Conservation (phyloP, 257 asterid species). For the Fraxinus pennsylvanica region DNA sequence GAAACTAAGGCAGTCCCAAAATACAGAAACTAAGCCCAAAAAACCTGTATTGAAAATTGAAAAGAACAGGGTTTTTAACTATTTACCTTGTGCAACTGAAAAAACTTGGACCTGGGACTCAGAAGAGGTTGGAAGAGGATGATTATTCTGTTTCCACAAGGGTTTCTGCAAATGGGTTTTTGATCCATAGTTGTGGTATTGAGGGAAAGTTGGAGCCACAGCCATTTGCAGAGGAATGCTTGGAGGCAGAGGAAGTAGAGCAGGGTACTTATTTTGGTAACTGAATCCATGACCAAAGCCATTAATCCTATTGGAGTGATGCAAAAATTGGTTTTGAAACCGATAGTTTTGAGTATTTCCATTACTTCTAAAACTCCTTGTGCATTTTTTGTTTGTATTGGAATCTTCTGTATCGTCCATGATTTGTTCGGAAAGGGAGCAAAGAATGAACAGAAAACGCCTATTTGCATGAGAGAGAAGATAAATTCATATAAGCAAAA, state of each 20-base stretch:
- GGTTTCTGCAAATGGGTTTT: constrained; percentile 57
- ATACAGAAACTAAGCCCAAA: not conserved
- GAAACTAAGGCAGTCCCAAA: constrained; percentile 2
- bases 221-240: constrained; percentile 54
- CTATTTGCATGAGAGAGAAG: constrained; percentile 63
- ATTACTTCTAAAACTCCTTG: constrained; percentile 33
- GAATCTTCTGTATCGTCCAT: constrained; percentile 63
- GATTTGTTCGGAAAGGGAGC: constrained; percentile 35
- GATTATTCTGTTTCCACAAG: constrained; percentile 34
- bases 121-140: constrained; percentile 57
- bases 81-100: constrained; percentile 54
- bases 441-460: constrained; percentile 46
- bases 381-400: constrained; percentile 50
- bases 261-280: constrained; percentile 59
- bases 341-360: constrained; percentile 38
- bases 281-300: constrained; percentile 48
- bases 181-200: constrained; percentile 48
- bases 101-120: constrained; percentile 46
- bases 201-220: constrained; percentile 47
- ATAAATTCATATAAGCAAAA: constrained; percentile 39
- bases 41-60: not conserved
- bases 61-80: not conserved
- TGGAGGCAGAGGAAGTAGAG: constrained; percentile 83
- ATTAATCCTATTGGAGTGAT: constrained; percentile 44
- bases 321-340: constrained; percentile 50